Evolutionary conservation across 2,329 filamentous ascomycete genomes (phyloP).

Genomic region (Xylariaceae sp.): DNA sequence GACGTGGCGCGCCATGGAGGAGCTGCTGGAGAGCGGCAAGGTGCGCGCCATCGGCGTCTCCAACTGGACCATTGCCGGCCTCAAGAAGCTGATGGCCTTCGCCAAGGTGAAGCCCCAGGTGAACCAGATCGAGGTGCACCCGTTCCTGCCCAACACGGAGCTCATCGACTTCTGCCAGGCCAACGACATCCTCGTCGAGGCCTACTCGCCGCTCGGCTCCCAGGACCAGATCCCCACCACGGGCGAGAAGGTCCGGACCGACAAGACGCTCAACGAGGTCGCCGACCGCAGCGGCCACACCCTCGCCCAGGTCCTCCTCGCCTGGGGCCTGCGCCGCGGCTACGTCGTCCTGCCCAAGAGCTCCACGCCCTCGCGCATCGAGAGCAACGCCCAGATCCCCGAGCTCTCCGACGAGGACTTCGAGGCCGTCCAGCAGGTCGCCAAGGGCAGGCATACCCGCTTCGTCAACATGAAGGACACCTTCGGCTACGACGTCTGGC

Average conservation of each 20-base stretch:
- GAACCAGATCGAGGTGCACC: constrained; percentile 44
- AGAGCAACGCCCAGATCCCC: constrained; percentile 58
- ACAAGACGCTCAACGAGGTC: constrained; percentile 53
- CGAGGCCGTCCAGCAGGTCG: constrained; percentile 57
- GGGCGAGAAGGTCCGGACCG: constrained; percentile 59
- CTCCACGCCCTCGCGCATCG: constrained; percentile 59
- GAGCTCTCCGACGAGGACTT: constrained; percentile 53
- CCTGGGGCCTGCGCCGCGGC: constrained; percentile 61
- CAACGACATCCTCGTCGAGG: constrained; percentile 45
- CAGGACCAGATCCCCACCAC: constrained; percentile 65
- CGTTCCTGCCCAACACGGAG: constrained; percentile 42
- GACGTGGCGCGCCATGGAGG: constrained; percentile 58
- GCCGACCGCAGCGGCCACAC: constrained; percentile 53
- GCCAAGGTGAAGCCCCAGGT: constrained; percentile 36
- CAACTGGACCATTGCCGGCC: constrained; percentile 38
- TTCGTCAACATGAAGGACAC: constrained; percentile 82
- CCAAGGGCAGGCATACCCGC: constrained; percentile 59
- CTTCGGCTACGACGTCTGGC: constrained; percentile 68
- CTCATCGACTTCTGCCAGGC: constrained; percentile 49
- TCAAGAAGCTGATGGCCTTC: constrained; percentile 36
- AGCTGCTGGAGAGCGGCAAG: constrained; percentile 29
- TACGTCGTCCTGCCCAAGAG: constrained; percentile 67
- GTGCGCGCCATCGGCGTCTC: constrained; percentile 39
- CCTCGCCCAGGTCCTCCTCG: constrained; percentile 56
- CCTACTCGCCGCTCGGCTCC: constrained; percentile 52